A percentile compares a stretch with the other conserved stretches of the same genome.
Evolutionary conservation across 352 stramenopile species (phyloP).

Genomic region (Phytophthora kernoviae): DNA sequence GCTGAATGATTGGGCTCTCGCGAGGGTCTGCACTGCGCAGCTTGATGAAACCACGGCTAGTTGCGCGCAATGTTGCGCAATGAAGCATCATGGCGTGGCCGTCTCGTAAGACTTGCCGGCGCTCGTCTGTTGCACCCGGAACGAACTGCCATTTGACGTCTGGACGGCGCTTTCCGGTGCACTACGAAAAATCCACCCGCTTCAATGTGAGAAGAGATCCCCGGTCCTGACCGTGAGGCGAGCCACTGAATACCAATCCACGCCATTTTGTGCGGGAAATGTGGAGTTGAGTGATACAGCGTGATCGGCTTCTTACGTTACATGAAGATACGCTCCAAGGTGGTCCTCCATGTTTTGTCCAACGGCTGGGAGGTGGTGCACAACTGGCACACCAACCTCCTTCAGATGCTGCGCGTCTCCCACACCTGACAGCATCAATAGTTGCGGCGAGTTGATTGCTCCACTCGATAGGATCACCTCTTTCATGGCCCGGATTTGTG

Average conservation of each 20-base stretch:
- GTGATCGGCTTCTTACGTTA: constrained; percentile 83
- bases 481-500: constrained; percentile 59
- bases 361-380: constrained; percentile 75
- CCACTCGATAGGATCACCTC: constrained; percentile 85
- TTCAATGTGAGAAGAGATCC: constrained; percentile 77
- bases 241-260: constrained; percentile 81
- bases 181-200: constrained; percentile 67
- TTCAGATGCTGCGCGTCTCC: constrained; percentile 68
- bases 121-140: constrained; percentile 49
- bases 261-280: constrained; percentile 76
- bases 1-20: constrained; percentile 73
- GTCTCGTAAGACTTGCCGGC: constrained; percentile 24
- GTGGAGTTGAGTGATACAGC: constrained; percentile 79
- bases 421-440: constrained; percentile 84
- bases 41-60: constrained; percentile 77
- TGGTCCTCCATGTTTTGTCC: constrained; percentile 88
- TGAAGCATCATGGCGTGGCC: constrained; percentile 83
- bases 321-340: constrained; percentile 86
- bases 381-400: constrained; percentile 61
- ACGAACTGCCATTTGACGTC: constrained; percentile 90
- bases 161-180: constrained; percentile 67
- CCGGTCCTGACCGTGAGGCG: constrained; percentile 51
- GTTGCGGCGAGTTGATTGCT: constrained; percentile 85
- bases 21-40: constrained; percentile 68
- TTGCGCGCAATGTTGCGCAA: constrained; percentile 83